phyloP scores from a whole-genome alignment of 2,329 filamentous ascomycete species.

The Colletotrichum sp. region DNA sequence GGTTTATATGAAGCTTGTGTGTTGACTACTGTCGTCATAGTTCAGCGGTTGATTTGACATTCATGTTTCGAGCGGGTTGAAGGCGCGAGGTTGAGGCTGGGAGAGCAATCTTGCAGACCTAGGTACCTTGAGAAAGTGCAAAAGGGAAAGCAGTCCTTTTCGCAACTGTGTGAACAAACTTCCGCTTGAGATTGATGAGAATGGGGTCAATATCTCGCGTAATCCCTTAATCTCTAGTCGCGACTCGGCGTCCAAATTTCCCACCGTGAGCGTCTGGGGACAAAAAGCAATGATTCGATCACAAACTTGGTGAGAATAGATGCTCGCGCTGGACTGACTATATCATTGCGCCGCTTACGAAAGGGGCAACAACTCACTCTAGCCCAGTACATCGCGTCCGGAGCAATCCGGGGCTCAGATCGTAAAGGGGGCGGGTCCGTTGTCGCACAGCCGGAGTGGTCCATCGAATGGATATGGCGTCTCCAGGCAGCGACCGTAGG shows the following conservation, averaged over 20 bases:
- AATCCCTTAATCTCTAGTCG: neutral
- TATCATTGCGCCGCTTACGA: neutral
- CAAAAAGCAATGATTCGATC: neutral
- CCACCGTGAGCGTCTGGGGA: rapidly evolving
- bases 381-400: too few relatives aligned
- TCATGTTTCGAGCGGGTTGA: neutral
- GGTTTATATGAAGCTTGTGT: neutral
- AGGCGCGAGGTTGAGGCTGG: rapidly evolving
- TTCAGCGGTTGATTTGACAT: rapidly evolving
- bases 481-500: neutral
- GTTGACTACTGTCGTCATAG: neutral
- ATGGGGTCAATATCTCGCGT: neutral
- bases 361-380: neutral
- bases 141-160: rapidly evolving
- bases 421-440: neutral
- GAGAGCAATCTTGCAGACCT: neutral
- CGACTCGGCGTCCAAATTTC: neutral
- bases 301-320: neutral
- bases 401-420: neutral
- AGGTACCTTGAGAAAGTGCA: too few relatives aligned
- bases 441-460: neutral
- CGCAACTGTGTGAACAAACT: neutral
- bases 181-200: neutral
- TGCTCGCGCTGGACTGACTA: neutral
- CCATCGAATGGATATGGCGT: neutral